Conservation (phyloP, 805 yeast genomes). For the Alloascoidea hylecoeti region DNA sequence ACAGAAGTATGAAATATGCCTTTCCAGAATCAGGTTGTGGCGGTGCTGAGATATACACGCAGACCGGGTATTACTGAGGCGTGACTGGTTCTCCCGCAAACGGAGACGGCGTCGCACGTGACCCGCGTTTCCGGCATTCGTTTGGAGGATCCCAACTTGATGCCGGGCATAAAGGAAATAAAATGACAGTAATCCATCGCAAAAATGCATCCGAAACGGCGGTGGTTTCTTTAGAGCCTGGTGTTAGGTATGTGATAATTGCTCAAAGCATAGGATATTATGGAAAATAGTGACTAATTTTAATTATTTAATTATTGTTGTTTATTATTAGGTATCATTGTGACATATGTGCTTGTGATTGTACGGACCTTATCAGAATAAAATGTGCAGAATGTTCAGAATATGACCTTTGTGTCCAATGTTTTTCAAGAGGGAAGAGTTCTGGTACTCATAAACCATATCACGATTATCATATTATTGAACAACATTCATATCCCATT, state of each 20-base stretch:
- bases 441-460: constrained; percentile 86
- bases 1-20: too few species aligned
- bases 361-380: constrained; percentile 83
- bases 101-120: too few species aligned
- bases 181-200: constrained; percentile 23
- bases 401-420: constrained; percentile 95
- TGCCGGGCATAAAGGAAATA: too few species aligned
- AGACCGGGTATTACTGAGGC: too few species aligned
- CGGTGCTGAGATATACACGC: too few species aligned
- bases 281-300: constrained; percentile 8
- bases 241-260: constrained; percentile 18
- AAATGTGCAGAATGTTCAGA: constrained; percentile 88
- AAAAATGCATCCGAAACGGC: constrained; percentile 17
- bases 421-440: constrained; percentile 74
- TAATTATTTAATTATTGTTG: constrained; percentile 3
- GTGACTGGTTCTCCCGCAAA: too few species aligned
- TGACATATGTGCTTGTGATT: constrained; percentile 93
- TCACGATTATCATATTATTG: constrained; percentile 86
- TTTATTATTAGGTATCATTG: constrained; percentile 50
- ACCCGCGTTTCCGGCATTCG: too few species aligned
- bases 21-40: too few species aligned
- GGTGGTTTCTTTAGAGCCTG: constrained; percentile 19
- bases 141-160: too few species aligned
- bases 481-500: constrained; percentile 90
- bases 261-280: constrained; percentile 4